These are phyloP conservation scores for Pelargonium australe DNA, from an alignment of 441 rosid genomes.

Conservation along the genomic window DNA sequence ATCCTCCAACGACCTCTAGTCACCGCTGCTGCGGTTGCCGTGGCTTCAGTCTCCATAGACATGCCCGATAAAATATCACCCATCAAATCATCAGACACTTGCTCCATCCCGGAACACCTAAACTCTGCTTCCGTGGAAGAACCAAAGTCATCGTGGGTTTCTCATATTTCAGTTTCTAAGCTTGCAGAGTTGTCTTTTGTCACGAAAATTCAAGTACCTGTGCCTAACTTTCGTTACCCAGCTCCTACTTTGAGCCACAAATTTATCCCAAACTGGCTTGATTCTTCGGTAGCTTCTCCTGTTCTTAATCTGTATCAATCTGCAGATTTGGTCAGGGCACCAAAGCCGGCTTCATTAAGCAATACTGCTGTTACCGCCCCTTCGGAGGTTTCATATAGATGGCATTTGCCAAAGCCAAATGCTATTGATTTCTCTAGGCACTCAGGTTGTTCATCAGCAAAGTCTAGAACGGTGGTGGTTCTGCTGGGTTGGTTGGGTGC, in stretches of 20 bases:
- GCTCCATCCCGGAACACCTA: conserved; percentile 31
- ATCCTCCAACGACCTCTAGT: conserved; percentile 70
- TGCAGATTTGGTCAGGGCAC: conserved; percentile 60
- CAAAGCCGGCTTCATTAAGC: conserved; percentile 38
- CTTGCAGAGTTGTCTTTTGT: conserved; percentile 53
- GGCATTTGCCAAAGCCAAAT: conserved; percentile 78
- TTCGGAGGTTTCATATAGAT: conserved; percentile 65
- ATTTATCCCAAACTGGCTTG: conserved; percentile 19
- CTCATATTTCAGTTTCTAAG: conserved; percentile 53
- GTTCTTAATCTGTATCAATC: conserved; percentile 53
- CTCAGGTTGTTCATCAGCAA: conserved; percentile 46
- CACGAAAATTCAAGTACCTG: conserved; percentile 43
- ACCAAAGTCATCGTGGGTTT: conserved; percentile 44
- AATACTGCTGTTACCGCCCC: conserved; percentile 28
- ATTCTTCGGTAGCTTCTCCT: conserved; percentile 38
- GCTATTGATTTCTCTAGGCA: conserved; percentile 48
- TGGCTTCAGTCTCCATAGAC: conserved; percentile 67
- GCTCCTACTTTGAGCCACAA: conserved; percentile 28
- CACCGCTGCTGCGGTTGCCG: conserved; percentile 70
- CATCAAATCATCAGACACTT: conserved; percentile 27
- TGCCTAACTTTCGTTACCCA: conserved; percentile 45
- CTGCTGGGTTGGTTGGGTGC: conserved; percentile 97
- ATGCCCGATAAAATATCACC: conserved; percentile 49
- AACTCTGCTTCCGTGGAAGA: conserved; percentile 32
- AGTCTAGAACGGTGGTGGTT: conserved; percentile 82